A percentile compares a stretch with the other conserved stretches of the same genome.
These are phyloP conservation scores for Pichia eremophila DNA, from an alignment of 805 yeast species.

Conservation along the genomic window DNA sequence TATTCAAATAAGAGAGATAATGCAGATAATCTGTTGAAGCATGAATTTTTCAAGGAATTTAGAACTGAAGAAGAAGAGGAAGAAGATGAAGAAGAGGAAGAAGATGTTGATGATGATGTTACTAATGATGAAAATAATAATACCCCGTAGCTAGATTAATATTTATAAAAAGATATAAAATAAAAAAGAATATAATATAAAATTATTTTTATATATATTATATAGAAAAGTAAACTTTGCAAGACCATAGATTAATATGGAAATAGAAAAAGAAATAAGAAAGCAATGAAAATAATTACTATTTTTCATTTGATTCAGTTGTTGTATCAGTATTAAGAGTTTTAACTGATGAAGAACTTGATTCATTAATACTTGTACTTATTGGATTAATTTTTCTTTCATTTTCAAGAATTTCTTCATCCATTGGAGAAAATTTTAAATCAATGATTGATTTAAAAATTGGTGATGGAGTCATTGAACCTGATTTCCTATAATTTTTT, in stretches of 20 bases:
- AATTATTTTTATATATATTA: too few species aligned
- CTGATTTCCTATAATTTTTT: conserved; percentile 59
- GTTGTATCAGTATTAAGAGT: too few species aligned
- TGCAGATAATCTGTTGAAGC: conserved; percentile 46
- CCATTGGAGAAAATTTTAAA: conserved; percentile 30
- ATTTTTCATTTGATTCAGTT: too few species aligned
- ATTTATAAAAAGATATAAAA: too few species aligned
- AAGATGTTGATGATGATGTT: neutral
- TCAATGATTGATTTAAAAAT: conserved; percentile 30
- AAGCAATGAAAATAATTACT: too few species aligned
- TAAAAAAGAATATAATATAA: too few species aligned
- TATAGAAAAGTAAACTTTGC: too few species aligned
- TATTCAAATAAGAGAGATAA: conserved; percentile 48
- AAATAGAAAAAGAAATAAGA: too few species aligned
- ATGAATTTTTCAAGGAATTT: conserved; percentile 43
- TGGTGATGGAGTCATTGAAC: conserved; percentile 44
- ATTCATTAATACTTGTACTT: neutral
- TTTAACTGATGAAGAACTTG: neutral
- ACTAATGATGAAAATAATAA: neutral
- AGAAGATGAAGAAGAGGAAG: too few species aligned
- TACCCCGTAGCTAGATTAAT: neutral
- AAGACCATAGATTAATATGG: too few species aligned
- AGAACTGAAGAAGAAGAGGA: too few species aligned
- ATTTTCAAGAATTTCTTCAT: conserved; percentile 15
- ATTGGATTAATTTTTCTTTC: neutral